A percentile compares a stretch with the other conserved stretches of the same genome.
Evolutionary conservation across 2,329 filamentous ascomycete genomes (phyloP).

Genomic region (Tympanopsis confertula): DNA sequence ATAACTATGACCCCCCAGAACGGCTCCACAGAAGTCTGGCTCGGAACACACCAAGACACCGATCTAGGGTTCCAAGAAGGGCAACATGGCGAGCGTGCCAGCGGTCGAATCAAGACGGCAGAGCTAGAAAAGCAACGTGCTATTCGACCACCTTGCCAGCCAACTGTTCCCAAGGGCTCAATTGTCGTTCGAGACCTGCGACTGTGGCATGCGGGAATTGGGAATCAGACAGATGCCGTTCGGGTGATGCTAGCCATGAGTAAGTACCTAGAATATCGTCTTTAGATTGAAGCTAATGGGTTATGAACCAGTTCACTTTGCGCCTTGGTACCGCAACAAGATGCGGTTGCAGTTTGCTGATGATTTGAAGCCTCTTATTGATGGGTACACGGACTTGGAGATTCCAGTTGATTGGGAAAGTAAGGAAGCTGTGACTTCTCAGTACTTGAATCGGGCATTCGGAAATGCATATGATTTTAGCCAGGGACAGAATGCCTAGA

Average conservation of each 20-base stretch:
- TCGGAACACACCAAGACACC: conserved; percentile 33
- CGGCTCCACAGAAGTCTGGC: conserved; percentile 47
- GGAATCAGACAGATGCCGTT: conserved; percentile 35
- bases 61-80: conserved; percentile 29
- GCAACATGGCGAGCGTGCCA: conserved; percentile 36
- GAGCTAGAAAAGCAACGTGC: conserved; percentile 23
- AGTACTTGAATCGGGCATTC: conserved; percentile 43
- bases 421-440: conserved; percentile 24
- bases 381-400: conserved; percentile 27
- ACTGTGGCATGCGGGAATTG: conserved; percentile 54
- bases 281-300: background rate
- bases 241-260: conserved; percentile 47
- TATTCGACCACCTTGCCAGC: conserved; percentile 33
- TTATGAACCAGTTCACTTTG: conserved; percentile 31
- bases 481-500: too few species aligned
- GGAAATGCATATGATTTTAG: conserved; percentile 53
- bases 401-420: conserved; percentile 36
- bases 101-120: conserved; percentile 31
- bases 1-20: conserved; percentile 36
- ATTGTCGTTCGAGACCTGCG: conserved; percentile 46
- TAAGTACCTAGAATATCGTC: conserved; percentile 3
- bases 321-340: conserved; percentile 41
- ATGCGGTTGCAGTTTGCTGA: conserved; percentile 43
- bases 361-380: conserved; percentile 31
- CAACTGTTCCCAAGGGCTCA: conserved; percentile 37